A percentile compares a stretch with the other conserved stretches of the same genome.
Conservation (phyloP, 139 green algal species). For the Closterium sp. region DNA sequence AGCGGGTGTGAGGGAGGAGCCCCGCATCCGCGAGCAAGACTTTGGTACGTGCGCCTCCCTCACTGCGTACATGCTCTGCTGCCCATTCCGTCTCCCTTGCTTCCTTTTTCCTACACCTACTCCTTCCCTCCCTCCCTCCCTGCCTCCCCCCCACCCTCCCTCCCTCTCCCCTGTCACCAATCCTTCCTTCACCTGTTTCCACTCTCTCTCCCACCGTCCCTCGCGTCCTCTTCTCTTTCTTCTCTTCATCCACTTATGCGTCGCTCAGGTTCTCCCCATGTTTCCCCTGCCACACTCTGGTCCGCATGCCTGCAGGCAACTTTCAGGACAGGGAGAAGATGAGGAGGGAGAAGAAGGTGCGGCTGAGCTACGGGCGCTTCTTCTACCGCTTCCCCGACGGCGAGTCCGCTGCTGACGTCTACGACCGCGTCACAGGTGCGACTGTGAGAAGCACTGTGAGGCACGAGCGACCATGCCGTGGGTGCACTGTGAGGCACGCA, state of each 20-base stretch:
- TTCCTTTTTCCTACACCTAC: neutral
- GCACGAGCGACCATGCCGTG: neutral
- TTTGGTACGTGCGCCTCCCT: slow-evolving; percentile 42
- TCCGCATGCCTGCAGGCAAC: slow-evolving; percentile 7
- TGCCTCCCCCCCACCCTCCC: neutral
- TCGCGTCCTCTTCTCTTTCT: neutral
- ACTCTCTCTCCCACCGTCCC: too few species aligned
- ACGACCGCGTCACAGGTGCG: slow-evolving; percentile 57
- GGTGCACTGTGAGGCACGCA: too few species aligned
- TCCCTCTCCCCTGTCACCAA: too few species aligned
- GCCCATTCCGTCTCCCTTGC: neutral
- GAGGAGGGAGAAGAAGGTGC: slow-evolving; percentile 47
- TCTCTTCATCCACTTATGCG: neutral
- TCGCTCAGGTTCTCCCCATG: neutral
- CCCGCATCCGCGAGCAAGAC: slow-evolving; percentile 59
- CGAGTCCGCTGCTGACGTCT: slow-evolving; percentile 60
- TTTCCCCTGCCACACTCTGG: neutral
- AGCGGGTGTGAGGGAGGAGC: slow-evolving; percentile 52
- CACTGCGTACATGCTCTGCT: neutral
- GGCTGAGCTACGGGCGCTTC: slow-evolving; percentile 57
- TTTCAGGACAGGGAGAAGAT: slow-evolving; percentile 49
- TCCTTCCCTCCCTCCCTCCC: neutral
- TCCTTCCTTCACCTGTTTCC: too few species aligned
- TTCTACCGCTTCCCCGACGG: slow-evolving; percentile 63
- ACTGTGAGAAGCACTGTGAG: neutral